Percentiles rank a stretch among this genome's conserved stretches.
phyloP scores from a whole-genome alignment of 2,329 filamentous ascomycete genomes.

The Domatiomyces globalis region DNA sequence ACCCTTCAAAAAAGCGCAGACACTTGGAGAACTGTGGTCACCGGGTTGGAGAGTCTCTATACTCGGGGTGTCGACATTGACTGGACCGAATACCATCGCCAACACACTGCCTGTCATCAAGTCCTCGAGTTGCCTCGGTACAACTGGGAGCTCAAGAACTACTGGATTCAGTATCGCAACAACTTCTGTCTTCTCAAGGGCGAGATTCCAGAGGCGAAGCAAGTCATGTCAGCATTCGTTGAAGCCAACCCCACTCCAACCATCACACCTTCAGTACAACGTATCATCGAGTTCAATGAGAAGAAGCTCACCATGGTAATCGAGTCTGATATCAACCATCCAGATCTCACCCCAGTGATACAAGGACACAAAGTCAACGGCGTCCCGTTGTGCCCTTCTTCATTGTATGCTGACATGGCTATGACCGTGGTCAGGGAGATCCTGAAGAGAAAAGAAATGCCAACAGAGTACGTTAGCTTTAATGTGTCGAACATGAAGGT shows the following conservation, averaged over 20 bases:
- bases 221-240: conserved; percentile 7
- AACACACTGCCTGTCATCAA: conserved; percentile 28
- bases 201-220: conserved; percentile 3
- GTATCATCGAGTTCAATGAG: conserved; percentile 1
- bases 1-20: conserved; percentile 50
- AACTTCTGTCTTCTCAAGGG: conserved; percentile 23
- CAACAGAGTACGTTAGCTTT: conserved; percentile 21
- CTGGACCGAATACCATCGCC: conserved; percentile 56
- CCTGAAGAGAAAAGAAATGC: conserved; percentile 23
- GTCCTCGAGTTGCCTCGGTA: conserved; percentile 4
- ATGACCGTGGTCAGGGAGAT: conserved; percentile 19
- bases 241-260: conserved; percentile 30
- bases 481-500: conserved; percentile 26
- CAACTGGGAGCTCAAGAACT: conserved; percentile 8
- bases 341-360: conserved; percentile 11
- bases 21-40: conserved; percentile 49
- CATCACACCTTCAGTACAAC: conserved; percentile 1
- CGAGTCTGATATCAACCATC: conserved; percentile 12
- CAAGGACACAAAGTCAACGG: conserved; percentile 19
- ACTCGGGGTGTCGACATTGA: conserved; percentile 48
- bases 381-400: conserved; percentile 17
- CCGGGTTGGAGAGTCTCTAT: conserved; percentile 46
- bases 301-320: conserved; percentile 1
- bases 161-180: conserved; percentile 23
- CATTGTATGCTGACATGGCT: conserved; percentile 20